Evolutionary conservation across 2,329 filamentous ascomycete species (phyloP).

Genomic region (Aspergillus pseudoglaucus): DNA sequence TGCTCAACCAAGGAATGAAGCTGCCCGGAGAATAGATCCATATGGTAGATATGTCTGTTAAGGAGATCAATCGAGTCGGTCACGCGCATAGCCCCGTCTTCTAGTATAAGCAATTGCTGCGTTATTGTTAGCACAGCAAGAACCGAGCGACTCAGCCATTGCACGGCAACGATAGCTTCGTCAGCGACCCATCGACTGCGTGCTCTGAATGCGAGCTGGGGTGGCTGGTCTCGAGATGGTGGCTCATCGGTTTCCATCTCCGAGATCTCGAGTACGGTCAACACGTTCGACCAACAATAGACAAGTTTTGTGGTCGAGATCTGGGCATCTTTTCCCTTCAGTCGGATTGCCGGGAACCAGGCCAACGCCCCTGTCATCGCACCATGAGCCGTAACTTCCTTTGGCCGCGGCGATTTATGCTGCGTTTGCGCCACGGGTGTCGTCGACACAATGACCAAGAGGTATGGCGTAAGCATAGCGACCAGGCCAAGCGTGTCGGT

Average conservation of each 20-base stretch:
- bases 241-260: conserved; percentile 53
- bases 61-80: conserved; percentile 92
- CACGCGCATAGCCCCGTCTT: conserved; percentile 81
- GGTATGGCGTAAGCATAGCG: conserved; percentile 89
- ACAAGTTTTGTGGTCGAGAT: conserved; percentile 74
- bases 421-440: conserved; percentile 95
- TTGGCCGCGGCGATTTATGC: conserved; percentile 84
- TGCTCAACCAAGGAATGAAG: conserved; percentile 79
- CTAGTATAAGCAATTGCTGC: conserved; percentile 84
- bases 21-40: conserved; percentile 83
- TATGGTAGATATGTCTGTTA: conserved; percentile 85
- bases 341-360: conserved; percentile 93
- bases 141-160: conserved; percentile 93
- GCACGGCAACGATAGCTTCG: conserved; percentile 90
- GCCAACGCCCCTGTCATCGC: conserved; percentile 89
- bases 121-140: conserved; percentile 88
- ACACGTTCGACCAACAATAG: conserved; percentile 98
- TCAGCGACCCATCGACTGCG: conserved; percentile 88
- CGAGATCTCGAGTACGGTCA: conserved; percentile 85
- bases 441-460: conserved; percentile 94
- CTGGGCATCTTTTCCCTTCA: conserved; percentile 67
- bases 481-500: conserved; percentile 86
- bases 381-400: conserved; percentile 82
- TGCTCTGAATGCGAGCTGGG: conserved; percentile 70
- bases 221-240: conserved; percentile 68